Base-by-base conservation (phyloP, 2,329 filamentous ascomycete species). In the Amauroascus verrucosus region DNA sequence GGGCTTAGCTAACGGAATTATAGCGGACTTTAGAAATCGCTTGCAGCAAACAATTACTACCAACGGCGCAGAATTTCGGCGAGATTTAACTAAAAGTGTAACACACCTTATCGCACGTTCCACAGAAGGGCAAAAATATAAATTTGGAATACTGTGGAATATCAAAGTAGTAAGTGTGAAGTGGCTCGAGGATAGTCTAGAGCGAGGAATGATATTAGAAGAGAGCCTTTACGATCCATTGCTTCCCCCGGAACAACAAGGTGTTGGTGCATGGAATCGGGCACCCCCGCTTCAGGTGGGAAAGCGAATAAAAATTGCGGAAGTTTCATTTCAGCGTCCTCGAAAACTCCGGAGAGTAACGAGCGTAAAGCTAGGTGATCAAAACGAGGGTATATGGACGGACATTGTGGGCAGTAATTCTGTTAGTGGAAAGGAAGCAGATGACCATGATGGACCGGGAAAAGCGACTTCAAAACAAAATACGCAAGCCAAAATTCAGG, bases 161-260 rank as follows among this genome's bases (percentile, higher is more conserved):
- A 80, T 95, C 59, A 81, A 81, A 50, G 81, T 89, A 22, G 88
- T 98, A 22, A 83, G 85, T 1, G 68, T 86, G 32, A 84, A 89
- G 64, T 98, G 93, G 93, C 78, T 97, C 35, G 74, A 83, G 48
- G 86, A 96, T 63, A 91, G 86, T 62, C 69, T 93, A 55, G 79
- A 85, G 59, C 80, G 93, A 58, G 88, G 89, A 54, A 93, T 98
- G 88, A 85, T 90, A 18, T 73, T 98, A 18, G 87, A 96, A 53
- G 93, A 97, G 67, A 70, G 75, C n/a, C 81, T 81, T 56, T 98
- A 94, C 67, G 83, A 94, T 64, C 90, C 88, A 1, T 73, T 79
- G 24, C 67, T 91, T 16, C 82, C 87, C 0, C 59, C 65, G 6
- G 80, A 85, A 59, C 76, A 89, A 63, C 85, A 89, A 64, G 93